Evolutionary conservation across 2,329 filamentous ascomycete species (phyloP).

Genomic region (Cephalotrichum gorgonifer): DNA sequence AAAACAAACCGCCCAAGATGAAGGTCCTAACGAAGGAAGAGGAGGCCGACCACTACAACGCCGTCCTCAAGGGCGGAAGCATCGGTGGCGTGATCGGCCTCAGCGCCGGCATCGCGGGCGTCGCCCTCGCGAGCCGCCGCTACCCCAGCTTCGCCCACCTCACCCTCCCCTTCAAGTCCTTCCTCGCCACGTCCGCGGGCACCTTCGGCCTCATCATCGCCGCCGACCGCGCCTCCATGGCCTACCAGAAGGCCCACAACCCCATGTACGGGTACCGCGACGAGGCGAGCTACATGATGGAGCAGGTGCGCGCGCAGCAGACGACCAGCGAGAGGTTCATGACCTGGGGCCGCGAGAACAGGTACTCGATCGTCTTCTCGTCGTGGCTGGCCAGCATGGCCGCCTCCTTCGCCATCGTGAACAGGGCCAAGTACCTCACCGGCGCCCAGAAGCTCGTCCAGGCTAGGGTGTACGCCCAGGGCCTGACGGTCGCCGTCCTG

Average conservation of each 20-base stretch:
- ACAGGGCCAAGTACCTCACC: conserved; percentile 64
- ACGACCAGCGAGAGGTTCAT: conserved; percentile 48
- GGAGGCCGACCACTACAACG: conserved; percentile 73
- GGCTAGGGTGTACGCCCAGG: conserved; percentile 89
- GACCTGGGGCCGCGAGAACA: conserved; percentile 67
- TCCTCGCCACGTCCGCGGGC: conserved; percentile 71
- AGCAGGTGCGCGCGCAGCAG: conserved; percentile 46
- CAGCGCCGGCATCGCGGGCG: conserved; percentile 54
- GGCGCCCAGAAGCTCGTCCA: conserved; percentile 84
- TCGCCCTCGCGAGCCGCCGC: conserved; percentile 56
- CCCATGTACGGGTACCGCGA: conserved; percentile 58
- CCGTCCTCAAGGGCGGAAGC: conserved; percentile 69
- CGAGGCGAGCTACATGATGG: conserved; percentile 43
- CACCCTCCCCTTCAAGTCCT: conserved; percentile 81
- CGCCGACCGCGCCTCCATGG: conserved; percentile 60
- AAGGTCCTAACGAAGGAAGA: conserved; percentile 95
- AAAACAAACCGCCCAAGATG: conserved; percentile 51
- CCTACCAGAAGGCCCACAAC: conserved; percentile 61
- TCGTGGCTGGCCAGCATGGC: conserved; percentile 78
- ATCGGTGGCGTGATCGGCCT: conserved; percentile 63
- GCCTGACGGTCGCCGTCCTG: conserved; percentile 73
- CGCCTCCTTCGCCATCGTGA: conserved; percentile 63
- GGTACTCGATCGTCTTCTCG: conserved; percentile 75
- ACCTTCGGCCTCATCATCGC: conserved; percentile 84
- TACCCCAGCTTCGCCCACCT: conserved; percentile 71